Percentiles rank a stretch among this genome's conserved stretches.
phyloP scores from a whole-genome alignment of 2,329 filamentous ascomycete species.

The Trichophyton rubrum region DNA sequence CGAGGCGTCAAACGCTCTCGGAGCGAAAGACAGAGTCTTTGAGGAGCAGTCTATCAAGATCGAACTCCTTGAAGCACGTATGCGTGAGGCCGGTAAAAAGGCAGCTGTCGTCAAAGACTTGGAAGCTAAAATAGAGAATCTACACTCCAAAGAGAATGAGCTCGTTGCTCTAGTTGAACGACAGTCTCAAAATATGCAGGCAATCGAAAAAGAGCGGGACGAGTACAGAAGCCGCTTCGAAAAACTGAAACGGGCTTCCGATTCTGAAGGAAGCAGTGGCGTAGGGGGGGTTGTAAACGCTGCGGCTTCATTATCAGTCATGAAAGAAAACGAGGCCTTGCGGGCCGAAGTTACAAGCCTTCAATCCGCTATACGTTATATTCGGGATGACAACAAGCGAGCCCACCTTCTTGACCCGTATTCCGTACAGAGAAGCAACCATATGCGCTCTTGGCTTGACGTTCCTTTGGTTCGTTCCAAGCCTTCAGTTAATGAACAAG shows the following conservation, averaged over 20 bases:
- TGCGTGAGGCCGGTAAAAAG: conserved; percentile 71
- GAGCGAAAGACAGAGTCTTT: conserved; percentile 65
- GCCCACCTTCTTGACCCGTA: conserved; percentile 30
- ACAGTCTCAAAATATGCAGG: conserved; percentile 28
- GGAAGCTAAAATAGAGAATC: conserved; percentile 30
- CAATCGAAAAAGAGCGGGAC: conserved; percentile 29
- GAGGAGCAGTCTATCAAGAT: conserved; percentile 85
- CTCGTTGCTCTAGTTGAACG: conserved; percentile 23
- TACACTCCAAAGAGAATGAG: conserved; percentile 24
- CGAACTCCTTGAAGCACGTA: conserved; percentile 76
- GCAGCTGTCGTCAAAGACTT: conserved; percentile 41
- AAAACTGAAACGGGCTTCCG: conserved; percentile 30
- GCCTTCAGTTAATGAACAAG: conserved; percentile 22
- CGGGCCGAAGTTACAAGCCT: conserved; percentile 32
- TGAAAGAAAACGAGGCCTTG: conserved; percentile 33
- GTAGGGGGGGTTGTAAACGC: conserved; percentile 27
- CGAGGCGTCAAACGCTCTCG: conserved; percentile 59
- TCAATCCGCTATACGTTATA: conserved; percentile 35
- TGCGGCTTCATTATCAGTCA: conserved; percentile 29
- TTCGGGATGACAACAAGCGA: conserved; percentile 35
- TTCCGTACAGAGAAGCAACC: conserved; percentile 29
- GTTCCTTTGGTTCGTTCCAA: conserved; percentile 25
- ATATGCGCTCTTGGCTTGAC: conserved; percentile 34
- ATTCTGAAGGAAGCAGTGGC: conserved; percentile 26
- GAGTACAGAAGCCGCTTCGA: conserved; percentile 32